Evolutionary conservation across 2,329 filamentous ascomycete species (phyloP).

Genomic region (Fusarium sp.): DNA sequence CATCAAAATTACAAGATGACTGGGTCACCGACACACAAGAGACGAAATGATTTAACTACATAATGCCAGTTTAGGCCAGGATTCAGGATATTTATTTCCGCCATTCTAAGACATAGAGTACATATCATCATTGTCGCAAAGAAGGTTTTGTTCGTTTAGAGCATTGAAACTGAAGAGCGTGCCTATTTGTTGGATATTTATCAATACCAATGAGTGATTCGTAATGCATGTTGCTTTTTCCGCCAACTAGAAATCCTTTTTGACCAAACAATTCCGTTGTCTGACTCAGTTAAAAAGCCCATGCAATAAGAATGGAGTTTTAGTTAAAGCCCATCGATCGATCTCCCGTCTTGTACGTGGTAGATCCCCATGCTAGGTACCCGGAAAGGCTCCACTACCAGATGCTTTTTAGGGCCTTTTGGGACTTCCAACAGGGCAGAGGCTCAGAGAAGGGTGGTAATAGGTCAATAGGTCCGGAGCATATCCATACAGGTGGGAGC

Average conservation of each 20-base stretch:
- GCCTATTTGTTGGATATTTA: not conserved
- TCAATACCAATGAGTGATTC: not conserved
- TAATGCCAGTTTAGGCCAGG: not conserved
- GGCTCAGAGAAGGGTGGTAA: conserved; percentile 14
- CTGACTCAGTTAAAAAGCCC: conserved; percentile 8
- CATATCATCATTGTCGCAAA: not conserved
- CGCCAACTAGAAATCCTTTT: not conserved
- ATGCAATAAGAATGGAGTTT: conserved; percentile 8
- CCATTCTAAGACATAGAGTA: not conserved
- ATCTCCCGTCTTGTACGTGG: conserved; percentile 10
- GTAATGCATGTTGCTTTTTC: not conserved
- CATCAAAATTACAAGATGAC: not conserved
- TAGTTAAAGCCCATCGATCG: conserved; percentile 17
- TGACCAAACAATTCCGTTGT: not conserved
- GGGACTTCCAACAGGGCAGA: not conserved
- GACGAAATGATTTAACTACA: not conserved
- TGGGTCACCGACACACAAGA: not conserved
- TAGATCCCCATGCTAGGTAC: conserved; percentile 17
- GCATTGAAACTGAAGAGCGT: not conserved
- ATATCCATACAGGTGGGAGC: conserved; percentile 4
- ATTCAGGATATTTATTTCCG: not conserved
- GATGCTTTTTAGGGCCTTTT: not conserved
- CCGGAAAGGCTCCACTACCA: conserved; percentile 9
- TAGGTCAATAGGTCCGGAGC: not conserved
- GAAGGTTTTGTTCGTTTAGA: not conserved